Conservation (phyloP, 2,329 filamentous ascomycete genomes). For the Geoglossum cookeanum region DNA sequence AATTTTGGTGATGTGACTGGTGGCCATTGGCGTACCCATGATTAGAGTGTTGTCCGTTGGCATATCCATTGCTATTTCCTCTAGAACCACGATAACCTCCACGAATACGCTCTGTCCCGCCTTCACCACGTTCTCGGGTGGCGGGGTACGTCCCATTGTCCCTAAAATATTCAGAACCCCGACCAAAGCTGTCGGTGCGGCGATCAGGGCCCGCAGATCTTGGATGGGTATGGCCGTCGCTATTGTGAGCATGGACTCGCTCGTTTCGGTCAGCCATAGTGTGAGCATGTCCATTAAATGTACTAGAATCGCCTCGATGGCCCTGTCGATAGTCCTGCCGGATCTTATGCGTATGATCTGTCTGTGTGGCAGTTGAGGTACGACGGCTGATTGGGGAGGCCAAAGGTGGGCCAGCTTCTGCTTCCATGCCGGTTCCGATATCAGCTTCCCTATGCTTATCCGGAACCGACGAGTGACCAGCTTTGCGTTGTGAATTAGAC, state of each 20-base stretch:
- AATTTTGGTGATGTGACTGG: constrained; percentile 13
- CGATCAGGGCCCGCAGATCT: constrained; percentile 13
- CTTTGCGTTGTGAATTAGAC: not conserved
- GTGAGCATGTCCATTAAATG: not conserved
- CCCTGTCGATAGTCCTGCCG: not conserved
- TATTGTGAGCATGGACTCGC: not conserved
- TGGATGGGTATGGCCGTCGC: constrained; percentile 12
- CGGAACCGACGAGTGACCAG: not conserved
- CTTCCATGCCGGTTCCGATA: not conserved
- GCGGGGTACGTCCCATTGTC: constrained; percentile 12
- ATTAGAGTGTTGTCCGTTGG: constrained; percentile 14
- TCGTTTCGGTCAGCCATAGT: constrained; percentile 7
- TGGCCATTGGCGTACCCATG: constrained; percentile 24
- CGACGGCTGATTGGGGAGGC: constrained; percentile 10
- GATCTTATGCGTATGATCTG: constrained; percentile 12
- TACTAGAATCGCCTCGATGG: constrained; percentile 1
- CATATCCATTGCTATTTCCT: constrained; percentile 16
- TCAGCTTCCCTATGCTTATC: not conserved
- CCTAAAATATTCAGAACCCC: constrained; percentile 14
- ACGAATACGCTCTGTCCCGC: constrained; percentile 22
- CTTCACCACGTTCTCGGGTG: constrained; percentile 19
- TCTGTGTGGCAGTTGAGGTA: constrained; percentile 17
- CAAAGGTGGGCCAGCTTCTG: not conserved
- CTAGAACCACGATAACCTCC: constrained; percentile 28
- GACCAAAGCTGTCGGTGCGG: constrained; percentile 14